phyloP scores from a whole-genome alignment of 1,284 basidiomycete genomes.

The Singerocomus inundabilis region DNA sequence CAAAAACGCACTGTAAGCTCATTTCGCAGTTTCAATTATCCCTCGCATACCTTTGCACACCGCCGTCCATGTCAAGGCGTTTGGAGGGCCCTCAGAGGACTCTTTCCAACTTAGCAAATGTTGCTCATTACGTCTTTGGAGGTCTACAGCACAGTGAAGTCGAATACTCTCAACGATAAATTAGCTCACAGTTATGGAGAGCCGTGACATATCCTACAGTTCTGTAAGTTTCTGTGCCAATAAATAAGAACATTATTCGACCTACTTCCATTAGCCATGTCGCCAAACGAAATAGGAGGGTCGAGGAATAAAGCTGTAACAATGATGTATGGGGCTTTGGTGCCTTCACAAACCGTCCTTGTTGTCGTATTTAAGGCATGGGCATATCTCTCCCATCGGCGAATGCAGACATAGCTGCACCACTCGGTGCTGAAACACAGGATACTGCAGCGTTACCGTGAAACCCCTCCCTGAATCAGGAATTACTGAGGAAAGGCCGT shows the following conservation, averaged over 20 bases:
- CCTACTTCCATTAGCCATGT: constrained; percentile 27
- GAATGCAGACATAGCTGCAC: constrained; percentile 4
- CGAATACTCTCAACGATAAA: background rate
- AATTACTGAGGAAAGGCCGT: background rate
- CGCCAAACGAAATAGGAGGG: background rate
- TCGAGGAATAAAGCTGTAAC: background rate
- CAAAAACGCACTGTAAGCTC: background rate
- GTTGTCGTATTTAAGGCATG: constrained; percentile 31
- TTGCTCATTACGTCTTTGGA: constrained; percentile 36
- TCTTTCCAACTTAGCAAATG: constrained; percentile 43
- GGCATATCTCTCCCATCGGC: constrained; percentile 2
- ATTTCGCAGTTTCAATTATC: background rate
- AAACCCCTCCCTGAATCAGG: constrained; percentile 4
- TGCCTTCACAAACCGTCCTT: background rate
- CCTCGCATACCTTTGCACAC: constrained; percentile 51
- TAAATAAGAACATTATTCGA: background rate
- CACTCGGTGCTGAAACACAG: constrained; percentile 3
- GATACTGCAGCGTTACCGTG: constrained; percentile 2
- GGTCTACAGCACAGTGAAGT: constrained; percentile 34
- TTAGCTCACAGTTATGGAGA: constrained; percentile 51
- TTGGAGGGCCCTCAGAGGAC: constrained; percentile 38
- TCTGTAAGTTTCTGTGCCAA: constrained; percentile 10
- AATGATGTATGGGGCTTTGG: background rate
- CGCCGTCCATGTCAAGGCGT: constrained; percentile 47
- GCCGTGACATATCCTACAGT: constrained; percentile 41